Base-by-base conservation (phyloP, 2,329 filamentous ascomycete species). In the Ophiostoma ulmi region DNA sequence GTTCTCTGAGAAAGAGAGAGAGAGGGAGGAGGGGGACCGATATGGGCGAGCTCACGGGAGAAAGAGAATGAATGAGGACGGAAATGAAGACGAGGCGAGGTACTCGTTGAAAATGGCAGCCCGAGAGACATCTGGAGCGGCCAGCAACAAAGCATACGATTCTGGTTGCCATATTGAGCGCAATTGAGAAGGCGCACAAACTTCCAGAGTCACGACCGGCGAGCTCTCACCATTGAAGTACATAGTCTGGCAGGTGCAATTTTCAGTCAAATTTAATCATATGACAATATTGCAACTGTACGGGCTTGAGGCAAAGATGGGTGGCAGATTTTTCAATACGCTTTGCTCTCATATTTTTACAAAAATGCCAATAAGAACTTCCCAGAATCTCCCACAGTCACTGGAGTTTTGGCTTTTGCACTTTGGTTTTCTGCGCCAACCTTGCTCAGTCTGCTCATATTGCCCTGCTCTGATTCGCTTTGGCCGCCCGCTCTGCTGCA, bases 391-490 rank as follows among this genome's bases (percentile, higher is more conserved):
- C n/a, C 8, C 22, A 55, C n/a, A 48, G 17, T 31, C 31, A 14
- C 55, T 61, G 55, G 26, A 26, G n/a, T 22, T n/a, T 26, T 58
- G n/a, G n/a, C 8, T 58, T 26, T 58, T 58, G n/a, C 52, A 26
- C 52, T 58, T 48, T 48, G 6, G 44, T 48, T 8, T n/a, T 20
- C 61, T 36, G 61, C 61, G 31, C 61, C 61, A 36, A 17, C 35
- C 61, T 63, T 14, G 14, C 61, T 20, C 35, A 64, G 31, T 20
- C 61, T 64, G 11, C 31, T 64, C 35, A 31, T 36, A 38, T 48
- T 66, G 41, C 67, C 17, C n/a, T 36, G 20, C 5, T 66, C 70
- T 67, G 70, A 71, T 71, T 69, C 70, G 67, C 41, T 55, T 38
- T 26, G n/a, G 35, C 39, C 11, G 3, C 52, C 70, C 68, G 67